Conservation (phyloP, 2,329 filamentous ascomycete genomes). For the Microsporum audouinii region DNA sequence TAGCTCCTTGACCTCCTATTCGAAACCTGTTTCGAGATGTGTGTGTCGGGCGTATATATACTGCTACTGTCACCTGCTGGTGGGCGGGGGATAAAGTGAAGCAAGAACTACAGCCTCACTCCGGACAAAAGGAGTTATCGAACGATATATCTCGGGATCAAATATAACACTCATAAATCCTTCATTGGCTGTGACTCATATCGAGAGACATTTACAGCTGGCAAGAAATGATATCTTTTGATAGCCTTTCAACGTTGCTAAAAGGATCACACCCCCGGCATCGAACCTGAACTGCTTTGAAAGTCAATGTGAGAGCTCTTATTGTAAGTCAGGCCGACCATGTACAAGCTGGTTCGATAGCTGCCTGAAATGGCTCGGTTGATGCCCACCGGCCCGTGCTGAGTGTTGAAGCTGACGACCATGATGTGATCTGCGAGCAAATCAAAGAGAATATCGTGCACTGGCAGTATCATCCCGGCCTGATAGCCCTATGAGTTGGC, state of each 20-base stretch:
- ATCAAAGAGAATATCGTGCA: neutral
- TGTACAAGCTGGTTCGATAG: neutral
- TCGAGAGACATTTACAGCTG: no score
- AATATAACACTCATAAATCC: no score
- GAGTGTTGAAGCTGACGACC: neutral
- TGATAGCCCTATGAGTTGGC: conserved; percentile 2
- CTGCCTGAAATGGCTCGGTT: neutral
- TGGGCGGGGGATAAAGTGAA: no score
- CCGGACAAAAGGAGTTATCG: no score
- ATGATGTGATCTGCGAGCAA: neutral
- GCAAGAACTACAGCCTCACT: no score
- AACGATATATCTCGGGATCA: no score
- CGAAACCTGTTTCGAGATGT: neutral
- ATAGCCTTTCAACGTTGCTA: no score
- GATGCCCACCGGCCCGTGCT: neutral
- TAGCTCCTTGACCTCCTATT: neutral
- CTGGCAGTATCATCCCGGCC: neutral
- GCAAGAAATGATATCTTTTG: no score
- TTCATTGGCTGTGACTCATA: no score
- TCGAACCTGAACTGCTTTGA: neutral
- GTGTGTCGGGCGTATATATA: no score
- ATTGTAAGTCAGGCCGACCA: neutral
- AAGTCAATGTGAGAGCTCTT: neutral
- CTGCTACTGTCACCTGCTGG: no score
- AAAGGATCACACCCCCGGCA: neutral